phyloP scores from a whole-genome alignment of 139 green algal genomes.

The Klebsormidium nitens region DNA sequence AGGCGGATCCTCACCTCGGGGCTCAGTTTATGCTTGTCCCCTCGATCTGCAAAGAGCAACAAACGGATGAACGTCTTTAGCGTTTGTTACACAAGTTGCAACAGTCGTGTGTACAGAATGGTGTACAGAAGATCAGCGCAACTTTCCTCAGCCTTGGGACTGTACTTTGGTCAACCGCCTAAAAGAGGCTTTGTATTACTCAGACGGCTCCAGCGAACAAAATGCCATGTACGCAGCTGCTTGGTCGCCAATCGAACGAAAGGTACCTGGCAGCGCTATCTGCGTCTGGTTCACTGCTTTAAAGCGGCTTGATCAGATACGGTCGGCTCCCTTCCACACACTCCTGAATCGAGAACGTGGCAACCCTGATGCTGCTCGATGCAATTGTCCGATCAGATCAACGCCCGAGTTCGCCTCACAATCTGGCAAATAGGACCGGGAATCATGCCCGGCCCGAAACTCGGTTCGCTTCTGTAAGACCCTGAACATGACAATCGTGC shows the following conservation, averaged over 20 bases:
- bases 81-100: too few relatives aligned
- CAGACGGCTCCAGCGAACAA: background rate
- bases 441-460: background rate
- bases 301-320: too few relatives aligned
- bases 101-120: too few relatives aligned
- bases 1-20: slow-evolving; percentile 35
- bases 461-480: background rate
- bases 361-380: too few relatives aligned
- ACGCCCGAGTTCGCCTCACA: too few relatives aligned
- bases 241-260: too few relatives aligned
- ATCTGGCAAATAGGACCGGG: too few relatives aligned
- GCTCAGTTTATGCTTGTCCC: slow-evolving; percentile 19
- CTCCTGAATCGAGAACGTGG: too few relatives aligned
- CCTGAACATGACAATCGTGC: background rate
- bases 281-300: too few relatives aligned
- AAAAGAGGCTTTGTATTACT: background rate
- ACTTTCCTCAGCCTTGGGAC: background rate
- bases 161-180: background rate
- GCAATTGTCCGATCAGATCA: background rate
- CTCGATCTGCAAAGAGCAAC: slow-evolving; percentile 19
- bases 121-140: background rate
- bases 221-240: background rate
- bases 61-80: background rate
- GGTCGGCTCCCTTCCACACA: too few relatives aligned
- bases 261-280: too few relatives aligned